phyloP scores from a whole-genome alignment of 1,139 yeast species.

The Geotrichum reessii region DNA sequence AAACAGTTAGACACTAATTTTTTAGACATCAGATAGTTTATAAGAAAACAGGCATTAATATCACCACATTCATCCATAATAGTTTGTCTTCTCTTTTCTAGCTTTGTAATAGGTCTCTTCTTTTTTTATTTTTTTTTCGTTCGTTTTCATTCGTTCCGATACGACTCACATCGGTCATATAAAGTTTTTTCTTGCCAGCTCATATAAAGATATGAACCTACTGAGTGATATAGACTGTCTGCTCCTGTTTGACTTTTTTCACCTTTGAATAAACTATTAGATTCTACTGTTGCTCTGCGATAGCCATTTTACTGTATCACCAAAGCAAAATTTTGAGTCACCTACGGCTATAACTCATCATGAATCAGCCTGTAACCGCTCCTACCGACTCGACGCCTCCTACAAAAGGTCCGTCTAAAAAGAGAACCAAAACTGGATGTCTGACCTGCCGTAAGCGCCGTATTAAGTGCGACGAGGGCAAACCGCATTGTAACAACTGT shows the following conservation, averaged over 20 bases:
- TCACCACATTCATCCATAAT: too few species aligned
- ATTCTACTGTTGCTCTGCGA: neutral
- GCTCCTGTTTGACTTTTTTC: neutral
- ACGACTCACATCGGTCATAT: too few species aligned
- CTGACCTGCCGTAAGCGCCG: slow-evolving; percentile 30
- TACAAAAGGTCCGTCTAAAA: neutral
- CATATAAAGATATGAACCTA: neutral
- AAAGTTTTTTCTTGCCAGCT: neutral
- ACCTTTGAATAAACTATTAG: neutral
- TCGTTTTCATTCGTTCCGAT: too few species aligned
- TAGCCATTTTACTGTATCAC: neutral
- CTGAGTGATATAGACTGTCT: neutral
- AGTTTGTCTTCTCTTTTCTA: too few species aligned
- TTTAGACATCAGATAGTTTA: too few species aligned
- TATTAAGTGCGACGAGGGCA: slow-evolving; percentile 29
- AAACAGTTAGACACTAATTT: neutral
- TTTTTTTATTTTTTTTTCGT: too few species aligned
- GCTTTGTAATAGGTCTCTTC: too few species aligned
- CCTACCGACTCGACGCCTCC: neutral
- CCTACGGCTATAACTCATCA: neutral
- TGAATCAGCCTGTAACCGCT: neutral
- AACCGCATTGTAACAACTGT: slow-evolving; percentile 28
- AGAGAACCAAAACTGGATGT: slow-evolving; percentile 30
- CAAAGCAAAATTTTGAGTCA: neutral
- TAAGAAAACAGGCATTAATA: too few species aligned